Base-by-base conservation (phyloP, 768 basidiomycete species). In the Atractiella rhizophila region DNA sequence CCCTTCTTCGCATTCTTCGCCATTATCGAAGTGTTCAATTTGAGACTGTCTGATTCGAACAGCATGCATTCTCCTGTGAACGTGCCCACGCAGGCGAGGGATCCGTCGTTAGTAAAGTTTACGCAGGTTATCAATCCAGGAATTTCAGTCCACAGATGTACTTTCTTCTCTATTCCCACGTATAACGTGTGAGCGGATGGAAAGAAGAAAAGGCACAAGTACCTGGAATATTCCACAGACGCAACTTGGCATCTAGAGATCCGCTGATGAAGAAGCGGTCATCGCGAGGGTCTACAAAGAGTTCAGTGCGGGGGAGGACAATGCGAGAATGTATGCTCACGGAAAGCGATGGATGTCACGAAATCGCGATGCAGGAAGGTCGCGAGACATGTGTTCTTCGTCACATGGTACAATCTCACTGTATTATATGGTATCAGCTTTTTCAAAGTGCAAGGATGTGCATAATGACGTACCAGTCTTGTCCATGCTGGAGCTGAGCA, bases 241-340 rank as follows among this genome's bases (percentile, higher is more conserved):
- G 31, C 10, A 56, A 31, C 32, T 50, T 50, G 43, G 43, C 48
- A 43, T 56, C 55, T 11, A 53, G 38, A 2, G 47, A 49, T 13
- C 55, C 55, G 3, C 44, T 46, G 18, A 54, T 44, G 37, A 56
- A 56, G 48, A 50, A 56, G 2, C 54, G 45, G 39, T 56, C 55
- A 40, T 56, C 54, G 24, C 46, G 46, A 1, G 49, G 38, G 20
- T 40, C 35, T 13, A n/a, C n/a, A n/a, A n/a, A n/a, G n/a, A n/a
- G n/a, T n/a, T n/a, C n/a, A n/a, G n/a, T n/a, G n/a, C n/a, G n/a
- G n/a, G n/a, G n/a, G n/a, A n/a, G n/a, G n/a, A n/a, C n/a, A n/a
- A n/a, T n/a, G n/a, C n/a, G n/a, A n/a, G n/a, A n/a, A n/a, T n/a
- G n/a, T n/a, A n/a, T n/a, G n/a, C 13, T 44, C 53, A 37, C 51